These are phyloP conservation scores for Aurinia saxatilis DNA, from an alignment of 345 rosid species.

Conservation along the genomic window DNA sequence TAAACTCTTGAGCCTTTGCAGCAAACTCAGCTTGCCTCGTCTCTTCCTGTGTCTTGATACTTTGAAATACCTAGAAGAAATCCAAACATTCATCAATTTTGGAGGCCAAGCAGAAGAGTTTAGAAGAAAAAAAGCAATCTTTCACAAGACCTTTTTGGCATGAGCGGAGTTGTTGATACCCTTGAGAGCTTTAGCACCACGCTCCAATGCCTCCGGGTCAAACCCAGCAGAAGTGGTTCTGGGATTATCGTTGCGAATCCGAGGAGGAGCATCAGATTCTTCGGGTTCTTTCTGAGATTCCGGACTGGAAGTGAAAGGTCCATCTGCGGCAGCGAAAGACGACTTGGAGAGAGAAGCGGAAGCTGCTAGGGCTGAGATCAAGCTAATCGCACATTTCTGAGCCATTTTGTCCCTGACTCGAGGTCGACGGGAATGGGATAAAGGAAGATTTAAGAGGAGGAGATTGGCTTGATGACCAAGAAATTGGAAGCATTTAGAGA, in stretches of 20 bases:
- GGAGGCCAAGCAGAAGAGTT: neutral
- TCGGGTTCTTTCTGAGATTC: slow-evolving; percentile 23
- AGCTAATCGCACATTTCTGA: slow-evolving; percentile 45
- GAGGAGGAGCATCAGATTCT: slow-evolving; percentile 34
- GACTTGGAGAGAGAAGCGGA: slow-evolving; percentile 43
- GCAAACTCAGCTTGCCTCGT: slow-evolving; percentile 64
- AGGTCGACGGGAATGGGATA: neutral
- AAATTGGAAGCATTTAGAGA: slow-evolving; percentile 5
- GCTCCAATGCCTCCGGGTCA: slow-evolving; percentile 88
- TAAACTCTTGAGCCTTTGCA: slow-evolving; percentile 67
- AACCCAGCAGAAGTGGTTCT: slow-evolving; percentile 82
- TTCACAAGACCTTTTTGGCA: slow-evolving; percentile 58
- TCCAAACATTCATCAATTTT: slow-evolving; percentile 2
- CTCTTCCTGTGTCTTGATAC: slow-evolving; percentile 69
- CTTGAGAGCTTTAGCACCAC: slow-evolving; percentile 65
- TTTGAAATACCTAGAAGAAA: slow-evolving; percentile 60
- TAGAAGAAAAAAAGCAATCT: neutral
- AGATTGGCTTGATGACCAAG: slow-evolving; percentile 30
- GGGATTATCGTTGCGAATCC: slow-evolving; percentile 62
- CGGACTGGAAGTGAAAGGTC: slow-evolving; percentile 46
- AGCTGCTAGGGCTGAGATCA: slow-evolving; percentile 65
- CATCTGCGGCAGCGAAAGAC: slow-evolving; percentile 50
- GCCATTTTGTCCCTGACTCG: slow-evolving; percentile 39
- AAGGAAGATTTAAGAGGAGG: neutral
- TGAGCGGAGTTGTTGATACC: slow-evolving; percentile 59